These are phyloP conservation scores for Anacardium occidentale DNA, from an alignment of 345 rosid genomes.

Conservation along the genomic window DNA sequence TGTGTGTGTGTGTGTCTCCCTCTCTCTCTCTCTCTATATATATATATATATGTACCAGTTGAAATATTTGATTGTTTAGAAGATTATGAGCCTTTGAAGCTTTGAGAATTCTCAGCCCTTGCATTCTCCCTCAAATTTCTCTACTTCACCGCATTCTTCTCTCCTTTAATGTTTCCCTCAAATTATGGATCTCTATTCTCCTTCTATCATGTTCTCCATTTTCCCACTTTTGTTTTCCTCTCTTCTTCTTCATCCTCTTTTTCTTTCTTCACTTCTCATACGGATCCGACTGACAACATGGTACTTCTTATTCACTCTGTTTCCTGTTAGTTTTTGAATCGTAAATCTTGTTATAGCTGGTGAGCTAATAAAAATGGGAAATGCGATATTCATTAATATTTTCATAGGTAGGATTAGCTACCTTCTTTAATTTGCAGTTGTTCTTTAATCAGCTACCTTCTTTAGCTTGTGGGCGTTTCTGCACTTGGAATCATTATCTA, in stretches of 20 bases:
- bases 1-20: too few species aligned
- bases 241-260: conserved; percentile 27
- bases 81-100: conserved; percentile 21
- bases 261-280: conserved; percentile 25
- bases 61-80: too few species aligned
- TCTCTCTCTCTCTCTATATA: not conserved
- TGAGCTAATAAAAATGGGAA: not conserved
- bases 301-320: conserved; percentile 27
- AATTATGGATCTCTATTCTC: conserved; percentile 49
- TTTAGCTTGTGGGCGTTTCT: too few species aligned
- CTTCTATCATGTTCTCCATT: conserved; percentile 17
- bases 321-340: not conserved
- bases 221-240: conserved; percentile 32
- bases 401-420: not conserved
- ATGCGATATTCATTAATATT: not conserved
- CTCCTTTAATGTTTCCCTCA: conserved; percentile 32
- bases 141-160: conserved; percentile 34
- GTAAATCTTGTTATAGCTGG: not conserved
- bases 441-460: too few species aligned
- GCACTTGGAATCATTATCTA: too few species aligned
- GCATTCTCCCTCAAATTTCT: conserved; percentile 42
- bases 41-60: not conserved
- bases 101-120: conserved; percentile 32
- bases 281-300: conserved; percentile 42
- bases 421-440: too few species aligned